Conservation (phyloP, 225 moss, liverwort and hornwort species). For the Antitrichia curtipendula region DNA sequence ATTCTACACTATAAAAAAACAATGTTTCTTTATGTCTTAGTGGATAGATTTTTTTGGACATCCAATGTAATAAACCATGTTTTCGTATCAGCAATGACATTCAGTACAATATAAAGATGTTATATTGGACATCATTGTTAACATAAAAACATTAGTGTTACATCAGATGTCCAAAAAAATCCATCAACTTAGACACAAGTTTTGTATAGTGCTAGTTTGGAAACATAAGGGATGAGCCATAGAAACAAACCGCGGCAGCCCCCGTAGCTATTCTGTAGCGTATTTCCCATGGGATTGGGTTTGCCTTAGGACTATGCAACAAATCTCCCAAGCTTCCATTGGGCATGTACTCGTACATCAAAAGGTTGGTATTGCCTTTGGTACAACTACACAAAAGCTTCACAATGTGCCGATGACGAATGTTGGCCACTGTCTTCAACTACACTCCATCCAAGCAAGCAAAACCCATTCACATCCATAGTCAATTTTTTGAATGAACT, state of each 20-base stretch:
- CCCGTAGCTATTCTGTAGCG: neutral
- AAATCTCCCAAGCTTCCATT: neutral
- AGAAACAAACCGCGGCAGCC: neutral
- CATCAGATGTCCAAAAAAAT: too few species aligned
- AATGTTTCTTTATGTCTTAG: too few species aligned
- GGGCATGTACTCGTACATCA: neutral
- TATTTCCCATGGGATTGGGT: neutral
- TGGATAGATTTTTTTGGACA: too few species aligned
- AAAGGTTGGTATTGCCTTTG: neutral
- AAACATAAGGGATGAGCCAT: accelerated
- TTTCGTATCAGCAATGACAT: too few species aligned
- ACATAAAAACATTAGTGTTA: too few species aligned
- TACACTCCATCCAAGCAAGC: neutral
- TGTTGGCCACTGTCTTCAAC: neutral
- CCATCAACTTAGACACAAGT: too few species aligned
- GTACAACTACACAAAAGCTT: neutral
- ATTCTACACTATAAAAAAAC: too few species aligned
- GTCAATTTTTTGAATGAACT: accelerated
- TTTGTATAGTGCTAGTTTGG: too few species aligned
- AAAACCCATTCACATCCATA: neutral
- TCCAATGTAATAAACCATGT: too few species aligned
- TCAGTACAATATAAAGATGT: too few species aligned
- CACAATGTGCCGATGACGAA: neutral
- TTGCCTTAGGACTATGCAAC: neutral
- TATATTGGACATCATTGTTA: too few species aligned